Evolutionary conservation across 176 grass and related monocot species (phyloP).

Genomic region (Secale cereale): DNA sequence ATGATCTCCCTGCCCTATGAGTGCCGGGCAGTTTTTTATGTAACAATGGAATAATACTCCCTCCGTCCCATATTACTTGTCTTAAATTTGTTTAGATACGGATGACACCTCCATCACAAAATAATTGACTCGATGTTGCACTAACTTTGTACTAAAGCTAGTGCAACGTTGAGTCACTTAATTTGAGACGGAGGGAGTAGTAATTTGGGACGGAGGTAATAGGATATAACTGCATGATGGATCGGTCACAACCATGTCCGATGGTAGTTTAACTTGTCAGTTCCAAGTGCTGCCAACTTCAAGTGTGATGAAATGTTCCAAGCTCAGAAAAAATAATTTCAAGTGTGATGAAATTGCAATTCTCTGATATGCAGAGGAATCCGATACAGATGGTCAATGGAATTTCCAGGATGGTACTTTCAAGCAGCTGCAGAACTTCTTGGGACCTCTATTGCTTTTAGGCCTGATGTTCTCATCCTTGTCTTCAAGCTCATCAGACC

Average conservation of each 20-base stretch:
- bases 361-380: constrained; percentile 49
- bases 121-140: no score
- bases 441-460: constrained; percentile 64
- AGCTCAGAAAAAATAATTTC: background rate
- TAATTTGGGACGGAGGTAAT: no score
- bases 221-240: background rate
- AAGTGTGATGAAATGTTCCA: background rate
- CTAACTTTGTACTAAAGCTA: no score
- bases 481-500: constrained; percentile 57
- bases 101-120: no score
- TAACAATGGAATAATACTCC: background rate
- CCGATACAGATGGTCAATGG: constrained; percentile 60
- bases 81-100: no score
- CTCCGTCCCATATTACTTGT: no score
- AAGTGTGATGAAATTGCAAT: background rate
- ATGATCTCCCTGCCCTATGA: background rate
- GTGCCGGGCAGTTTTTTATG: background rate
- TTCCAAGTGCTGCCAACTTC: background rate
- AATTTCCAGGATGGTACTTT: constrained; percentile 61
- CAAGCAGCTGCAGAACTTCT: constrained; percentile 64
- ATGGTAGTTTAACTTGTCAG: background rate
- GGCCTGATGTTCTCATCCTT: constrained; percentile 65
- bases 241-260: background rate
- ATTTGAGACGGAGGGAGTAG: no score
- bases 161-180: no score